Conservation (phyloP, 1,139 yeast genomes). For the Geotrichum citri-aurantii region DNA sequence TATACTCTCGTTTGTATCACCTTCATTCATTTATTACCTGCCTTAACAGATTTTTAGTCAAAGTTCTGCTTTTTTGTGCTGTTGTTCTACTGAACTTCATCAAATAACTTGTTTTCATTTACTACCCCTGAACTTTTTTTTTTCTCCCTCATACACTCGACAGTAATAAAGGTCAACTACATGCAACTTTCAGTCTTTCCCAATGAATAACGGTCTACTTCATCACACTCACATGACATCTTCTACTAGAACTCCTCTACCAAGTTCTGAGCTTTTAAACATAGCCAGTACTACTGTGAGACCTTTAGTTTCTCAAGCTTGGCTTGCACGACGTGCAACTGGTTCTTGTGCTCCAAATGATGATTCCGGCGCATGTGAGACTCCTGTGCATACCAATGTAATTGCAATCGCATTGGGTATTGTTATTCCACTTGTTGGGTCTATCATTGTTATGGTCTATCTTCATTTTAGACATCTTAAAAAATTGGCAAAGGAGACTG, state of each 20-base stretch:
- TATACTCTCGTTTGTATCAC: background rate
- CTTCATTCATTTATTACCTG: background rate
- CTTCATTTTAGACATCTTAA: conserved; percentile 35
- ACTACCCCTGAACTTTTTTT: background rate
- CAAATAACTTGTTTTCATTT: background rate
- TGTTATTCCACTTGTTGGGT: conserved; percentile 36
- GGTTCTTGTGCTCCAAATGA: conserved; percentile 22
- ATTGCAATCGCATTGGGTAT: conserved; percentile 39
- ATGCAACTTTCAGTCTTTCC: background rate
- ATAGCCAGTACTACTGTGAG: background rate
- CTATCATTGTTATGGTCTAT: conserved; percentile 30
- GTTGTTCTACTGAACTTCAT: background rate
- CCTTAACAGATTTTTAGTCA: background rate
- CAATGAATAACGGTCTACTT: background rate
- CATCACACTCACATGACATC: background rate
- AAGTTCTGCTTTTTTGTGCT: background rate
- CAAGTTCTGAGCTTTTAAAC: background rate
- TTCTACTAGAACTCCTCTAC: background rate
- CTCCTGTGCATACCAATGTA: conserved; percentile 28
- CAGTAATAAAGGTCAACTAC: background rate
- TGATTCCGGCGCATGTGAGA: conserved; percentile 27
- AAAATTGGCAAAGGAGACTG: conserved; percentile 35
- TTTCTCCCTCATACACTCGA: background rate
- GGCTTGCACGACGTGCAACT: conserved; percentile 3
- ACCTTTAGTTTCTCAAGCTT: background rate